Conservation (phyloP, 164 flowering plant species). For the Kingdonia uniflora region DNA sequence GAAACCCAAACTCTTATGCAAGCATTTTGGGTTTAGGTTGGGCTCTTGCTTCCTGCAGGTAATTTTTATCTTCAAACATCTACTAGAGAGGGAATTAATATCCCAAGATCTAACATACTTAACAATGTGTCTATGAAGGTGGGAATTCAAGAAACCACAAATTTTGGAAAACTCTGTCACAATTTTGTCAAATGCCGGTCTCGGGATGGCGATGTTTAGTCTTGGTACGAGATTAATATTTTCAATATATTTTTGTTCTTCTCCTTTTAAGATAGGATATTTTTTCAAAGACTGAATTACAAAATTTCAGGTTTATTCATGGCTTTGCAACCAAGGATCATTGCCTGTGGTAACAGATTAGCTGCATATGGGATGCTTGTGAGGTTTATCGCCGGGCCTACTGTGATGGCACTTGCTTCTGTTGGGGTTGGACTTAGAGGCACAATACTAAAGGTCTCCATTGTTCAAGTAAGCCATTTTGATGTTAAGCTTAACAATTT, state of each 20-base stretch:
- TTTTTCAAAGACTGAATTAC: neutral
- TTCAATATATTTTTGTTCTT: neutral
- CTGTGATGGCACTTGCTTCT: conserved; percentile 32
- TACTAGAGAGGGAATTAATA: neutral
- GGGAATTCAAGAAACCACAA: conserved; percentile 24
- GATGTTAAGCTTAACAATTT: too few species aligned
- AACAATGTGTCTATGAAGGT: conserved; percentile 11
- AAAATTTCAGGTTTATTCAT: conserved; percentile 26
- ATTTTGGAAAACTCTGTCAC: conserved; percentile 27
- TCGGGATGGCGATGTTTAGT: conserved; percentile 44
- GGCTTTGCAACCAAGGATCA: conserved; percentile 34
- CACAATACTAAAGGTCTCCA: conserved; percentile 19
- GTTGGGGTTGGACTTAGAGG: conserved; percentile 27
- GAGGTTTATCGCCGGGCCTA: conserved; percentile 29
- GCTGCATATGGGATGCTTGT: conserved; percentile 25
- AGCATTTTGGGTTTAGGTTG: conserved; percentile 29
- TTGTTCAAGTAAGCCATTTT: conserved; percentile 27
- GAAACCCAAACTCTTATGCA: conserved; percentile 38
- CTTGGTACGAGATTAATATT: conserved; percentile 18
- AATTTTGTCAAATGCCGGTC: conserved; percentile 31
- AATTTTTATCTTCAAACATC: neutral
- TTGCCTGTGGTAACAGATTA: conserved; percentile 31
- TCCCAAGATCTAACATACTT: neutral
- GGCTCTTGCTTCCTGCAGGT: conserved; percentile 32
- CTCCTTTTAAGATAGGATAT: neutral